Conservation (phyloP, 2,329 filamentous ascomycete genomes). For the Fusarium sp. region DNA sequence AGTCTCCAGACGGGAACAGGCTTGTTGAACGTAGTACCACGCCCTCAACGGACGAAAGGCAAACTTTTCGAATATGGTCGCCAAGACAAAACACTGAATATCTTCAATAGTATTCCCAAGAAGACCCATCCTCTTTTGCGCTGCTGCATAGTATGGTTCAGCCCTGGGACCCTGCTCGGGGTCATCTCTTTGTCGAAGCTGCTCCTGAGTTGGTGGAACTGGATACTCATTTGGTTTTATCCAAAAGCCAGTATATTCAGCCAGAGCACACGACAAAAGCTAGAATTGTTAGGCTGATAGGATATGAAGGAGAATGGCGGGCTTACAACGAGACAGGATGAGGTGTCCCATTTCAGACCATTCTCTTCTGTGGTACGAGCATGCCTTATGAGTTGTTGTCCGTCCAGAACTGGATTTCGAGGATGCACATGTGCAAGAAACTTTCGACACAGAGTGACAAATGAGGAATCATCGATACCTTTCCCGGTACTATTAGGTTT, state of each 20-base stretch:
- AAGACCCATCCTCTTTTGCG: slow-evolving; percentile 38
- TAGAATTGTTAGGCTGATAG: background rate
- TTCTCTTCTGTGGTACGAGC: slow-evolving; percentile 32
- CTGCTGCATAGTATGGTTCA: slow-evolving; percentile 40
- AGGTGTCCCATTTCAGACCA: slow-evolving; percentile 35
- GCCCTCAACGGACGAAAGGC: slow-evolving; percentile 36
- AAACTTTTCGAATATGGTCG: slow-evolving; percentile 40
- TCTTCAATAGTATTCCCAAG: slow-evolving; percentile 38
- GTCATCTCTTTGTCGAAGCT: background rate
- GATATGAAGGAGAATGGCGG: background rate
- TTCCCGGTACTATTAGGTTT: background rate
- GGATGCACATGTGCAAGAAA: slow-evolving; percentile 38
- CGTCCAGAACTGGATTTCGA: slow-evolving; percentile 43
- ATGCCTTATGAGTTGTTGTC: slow-evolving; percentile 20
- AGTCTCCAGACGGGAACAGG: slow-evolving; percentile 17
- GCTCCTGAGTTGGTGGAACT: background rate
- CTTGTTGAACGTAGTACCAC: slow-evolving; percentile 41
- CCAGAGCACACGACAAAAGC: slow-evolving; percentile 19
- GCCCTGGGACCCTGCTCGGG: slow-evolving; percentile 1
- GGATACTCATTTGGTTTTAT: slow-evolving; percentile 2
- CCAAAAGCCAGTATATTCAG: slow-evolving; percentile 1
- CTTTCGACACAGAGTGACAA: background rate
- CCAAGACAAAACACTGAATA: slow-evolving; percentile 44
- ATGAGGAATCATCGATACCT: background rate
- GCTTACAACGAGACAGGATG: slow-evolving; percentile 39